A percentile compares a stretch with the other conserved stretches of the same genome.
Conservation (phyloP, 306 rosid species). For the Vigna radiata region DNA sequence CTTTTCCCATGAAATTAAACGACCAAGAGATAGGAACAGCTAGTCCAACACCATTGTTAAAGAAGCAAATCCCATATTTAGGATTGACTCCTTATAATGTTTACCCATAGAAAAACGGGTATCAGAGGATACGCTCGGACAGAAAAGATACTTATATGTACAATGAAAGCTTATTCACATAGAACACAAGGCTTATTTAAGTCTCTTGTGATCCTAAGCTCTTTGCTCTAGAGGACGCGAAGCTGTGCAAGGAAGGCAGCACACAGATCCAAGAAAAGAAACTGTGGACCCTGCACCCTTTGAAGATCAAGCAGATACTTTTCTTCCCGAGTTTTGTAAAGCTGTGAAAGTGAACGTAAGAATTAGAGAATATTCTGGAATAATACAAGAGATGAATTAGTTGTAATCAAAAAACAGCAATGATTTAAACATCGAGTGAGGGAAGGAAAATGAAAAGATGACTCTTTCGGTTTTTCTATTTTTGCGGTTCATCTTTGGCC, state of each 20-base stretch:
- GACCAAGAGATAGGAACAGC: constrained; percentile 31
- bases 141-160: constrained; percentile 53
- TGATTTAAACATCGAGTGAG: neutral
- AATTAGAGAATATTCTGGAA: constrained; percentile 6
- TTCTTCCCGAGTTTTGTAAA: constrained; percentile 84
- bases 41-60: constrained; percentile 42
- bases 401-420: constrained; percentile 9
- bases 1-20: constrained; percentile 33
- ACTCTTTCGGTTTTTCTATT: neutral
- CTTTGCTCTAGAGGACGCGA: constrained; percentile 62
- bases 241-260: constrained; percentile 94
- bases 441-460: constrained; percentile 28
- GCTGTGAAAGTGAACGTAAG: constrained; percentile 54
- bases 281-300: constrained; percentile 90
- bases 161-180: constrained; percentile 56
- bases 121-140: constrained; percentile 23
- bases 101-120: constrained; percentile 60
- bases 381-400: neutral
- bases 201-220: constrained; percentile 39
- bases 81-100: constrained; percentile 50
- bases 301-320: constrained; percentile 96
- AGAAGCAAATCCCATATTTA: constrained; percentile 41
- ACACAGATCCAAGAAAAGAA: constrained; percentile 94
- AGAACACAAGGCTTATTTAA: constrained; percentile 38
- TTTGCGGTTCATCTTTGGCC: neutral